These are phyloP conservation scores for Suillus subluteus DNA, from an alignment of 768 basidiomycete genomes.

Conservation along the genomic window DNA sequence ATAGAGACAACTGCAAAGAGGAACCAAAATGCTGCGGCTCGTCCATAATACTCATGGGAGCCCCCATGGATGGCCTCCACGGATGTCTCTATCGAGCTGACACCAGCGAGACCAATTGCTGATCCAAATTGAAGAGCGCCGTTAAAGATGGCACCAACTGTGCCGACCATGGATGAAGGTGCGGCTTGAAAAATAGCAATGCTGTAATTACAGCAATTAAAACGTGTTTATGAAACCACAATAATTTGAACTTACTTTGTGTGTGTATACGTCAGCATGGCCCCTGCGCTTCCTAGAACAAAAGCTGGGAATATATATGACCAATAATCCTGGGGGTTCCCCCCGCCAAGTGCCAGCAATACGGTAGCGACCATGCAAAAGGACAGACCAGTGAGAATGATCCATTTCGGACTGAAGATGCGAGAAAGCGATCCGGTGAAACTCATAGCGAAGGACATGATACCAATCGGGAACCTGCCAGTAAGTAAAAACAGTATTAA, in stretches of 20 bases:
- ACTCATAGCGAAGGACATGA: slow-evolving; percentile 39
- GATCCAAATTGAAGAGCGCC: slow-evolving; percentile 55
- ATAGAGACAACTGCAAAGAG: slow-evolving; percentile 39
- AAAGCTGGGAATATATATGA: slow-evolving; percentile 52
- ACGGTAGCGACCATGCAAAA: slow-evolving; percentile 42
- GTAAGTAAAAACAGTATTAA: background rate
- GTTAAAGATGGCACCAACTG: slow-evolving; percentile 59
- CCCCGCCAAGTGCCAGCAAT: slow-evolving; percentile 47
- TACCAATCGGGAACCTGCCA: slow-evolving; percentile 44
- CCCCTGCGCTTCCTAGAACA: slow-evolving; percentile 48
- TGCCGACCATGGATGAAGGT: slow-evolving; percentile 53
- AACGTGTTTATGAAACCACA: slow-evolving; percentile 4
- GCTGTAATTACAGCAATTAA: slow-evolving; percentile 27
- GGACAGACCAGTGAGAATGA: slow-evolving; percentile 46
- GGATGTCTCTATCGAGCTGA: slow-evolving; percentile 51
- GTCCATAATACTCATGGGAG: slow-evolving; percentile 39
- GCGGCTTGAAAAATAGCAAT: slow-evolving; percentile 54
- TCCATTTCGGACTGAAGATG: slow-evolving; percentile 44
- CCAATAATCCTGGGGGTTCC: slow-evolving; percentile 49
- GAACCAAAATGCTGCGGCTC: slow-evolving; percentile 50
- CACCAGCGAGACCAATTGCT: slow-evolving; percentile 53
- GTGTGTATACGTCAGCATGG: slow-evolving; percentile 48
- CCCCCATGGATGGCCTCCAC: slow-evolving; percentile 41
- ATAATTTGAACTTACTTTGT: slow-evolving; percentile 43
- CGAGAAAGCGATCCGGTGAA: slow-evolving; percentile 45